A percentile compares a stretch with the other conserved stretches of the same genome.
phyloP scores from a whole-genome alignment of 2,329 filamentous ascomycete species.

The Madurella mycetomatis region DNA sequence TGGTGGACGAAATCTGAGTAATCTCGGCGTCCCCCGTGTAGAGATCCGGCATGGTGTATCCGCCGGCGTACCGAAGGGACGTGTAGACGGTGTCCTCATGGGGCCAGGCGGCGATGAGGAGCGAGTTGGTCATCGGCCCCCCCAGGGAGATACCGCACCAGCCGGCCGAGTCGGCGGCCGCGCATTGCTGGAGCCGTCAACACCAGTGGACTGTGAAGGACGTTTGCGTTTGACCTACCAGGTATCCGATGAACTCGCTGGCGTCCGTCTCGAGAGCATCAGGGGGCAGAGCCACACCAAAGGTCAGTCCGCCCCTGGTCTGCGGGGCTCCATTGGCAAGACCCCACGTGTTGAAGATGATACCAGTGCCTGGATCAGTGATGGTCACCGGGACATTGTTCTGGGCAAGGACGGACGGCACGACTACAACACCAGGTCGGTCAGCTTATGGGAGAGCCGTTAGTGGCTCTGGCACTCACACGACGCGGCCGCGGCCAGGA shows the following conservation, averaged over 20 bases:
- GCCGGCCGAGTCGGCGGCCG: constrained; percentile 39
- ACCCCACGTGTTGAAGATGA: constrained; percentile 48
- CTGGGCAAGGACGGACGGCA: constrained; percentile 26
- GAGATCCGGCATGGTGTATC: constrained; percentile 49
- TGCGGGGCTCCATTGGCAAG: constrained; percentile 31
- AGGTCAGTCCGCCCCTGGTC: constrained; percentile 43
- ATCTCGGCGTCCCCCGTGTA: constrained; percentile 57
- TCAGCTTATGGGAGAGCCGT: background rate
- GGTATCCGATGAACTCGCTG: constrained; percentile 50
- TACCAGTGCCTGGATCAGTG: constrained; percentile 45
- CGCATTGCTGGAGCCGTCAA: constrained; percentile 36
- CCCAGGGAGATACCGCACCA: constrained; percentile 51
- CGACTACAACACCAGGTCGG: constrained; percentile 14
- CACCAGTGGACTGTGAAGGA: background rate
- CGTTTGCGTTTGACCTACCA: constrained; percentile 35
- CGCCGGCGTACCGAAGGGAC: constrained; percentile 48
- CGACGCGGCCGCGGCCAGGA: constrained; percentile 24
- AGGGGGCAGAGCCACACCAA: constrained; percentile 47
- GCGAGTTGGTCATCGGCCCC: constrained; percentile 49
- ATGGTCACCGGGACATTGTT: constrained; percentile 31
- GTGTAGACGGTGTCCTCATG: constrained; percentile 45
- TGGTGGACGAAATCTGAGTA: constrained; percentile 49
- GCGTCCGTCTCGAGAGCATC: constrained; percentile 40
- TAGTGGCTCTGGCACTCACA: constrained; percentile 20
- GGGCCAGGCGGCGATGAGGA: constrained; percentile 51